phyloP scores from a whole-genome alignment of 345 rosid genomes.

The Populus simonii region DNA sequence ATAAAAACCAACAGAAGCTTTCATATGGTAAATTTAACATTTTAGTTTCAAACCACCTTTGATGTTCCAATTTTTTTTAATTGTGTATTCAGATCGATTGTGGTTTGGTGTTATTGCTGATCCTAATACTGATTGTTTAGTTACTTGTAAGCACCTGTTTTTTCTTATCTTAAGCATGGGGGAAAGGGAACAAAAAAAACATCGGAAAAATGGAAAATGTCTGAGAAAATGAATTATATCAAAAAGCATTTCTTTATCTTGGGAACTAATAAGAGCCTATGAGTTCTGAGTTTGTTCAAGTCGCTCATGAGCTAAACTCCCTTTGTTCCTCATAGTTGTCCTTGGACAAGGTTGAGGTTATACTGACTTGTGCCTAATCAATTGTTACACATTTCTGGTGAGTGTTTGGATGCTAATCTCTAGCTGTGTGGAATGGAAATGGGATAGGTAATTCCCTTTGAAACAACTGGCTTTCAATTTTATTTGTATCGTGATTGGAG shows the following conservation, averaged over 20 bases:
- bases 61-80: neutral
- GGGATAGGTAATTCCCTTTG: slow-evolving; percentile 6
- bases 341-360: neutral
- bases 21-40: neutral
- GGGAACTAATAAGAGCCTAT: neutral
- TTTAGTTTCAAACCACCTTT: neutral
- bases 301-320: neutral
- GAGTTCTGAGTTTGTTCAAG: neutral
- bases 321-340: neutral
- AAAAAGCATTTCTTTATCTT: neutral
- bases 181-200: neutral
- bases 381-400: neutral
- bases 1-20: neutral
- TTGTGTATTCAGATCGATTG: too few species aligned
- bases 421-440: slow-evolving; percentile 11
- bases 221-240: neutral
- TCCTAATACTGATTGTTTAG: neutral
- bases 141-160: neutral
- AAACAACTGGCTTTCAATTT: slow-evolving; percentile 7
- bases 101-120: neutral
- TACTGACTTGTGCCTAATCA: neutral
- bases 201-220: neutral
- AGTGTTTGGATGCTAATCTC: neutral
- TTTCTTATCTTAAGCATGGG: neutral
- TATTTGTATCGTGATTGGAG: slow-evolving; percentile 15